phyloP scores from a whole-genome alignment of 1,284 basidiomycete genomes.

The Coniferiporia weirii region DNA sequence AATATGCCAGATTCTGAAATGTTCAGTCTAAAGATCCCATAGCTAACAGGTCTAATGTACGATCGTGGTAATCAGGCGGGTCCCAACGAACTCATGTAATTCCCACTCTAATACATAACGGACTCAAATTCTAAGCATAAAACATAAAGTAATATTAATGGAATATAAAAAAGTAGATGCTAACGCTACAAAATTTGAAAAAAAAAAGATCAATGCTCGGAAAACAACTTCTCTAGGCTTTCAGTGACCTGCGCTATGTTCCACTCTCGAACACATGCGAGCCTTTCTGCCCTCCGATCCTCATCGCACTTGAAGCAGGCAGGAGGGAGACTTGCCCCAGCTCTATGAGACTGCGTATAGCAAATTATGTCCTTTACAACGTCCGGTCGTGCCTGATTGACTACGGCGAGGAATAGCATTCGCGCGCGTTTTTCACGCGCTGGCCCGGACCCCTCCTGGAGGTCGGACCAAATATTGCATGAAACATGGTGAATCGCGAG shows the following conservation, averaged over 20 bases:
- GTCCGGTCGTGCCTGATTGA: constrained; percentile 43
- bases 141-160: background rate
- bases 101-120: too few species aligned
- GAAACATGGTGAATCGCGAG: constrained; percentile 82
- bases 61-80: too few species aligned
- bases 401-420: constrained; percentile 49
- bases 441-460: constrained; percentile 24
- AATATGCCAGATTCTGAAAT: too few species aligned
- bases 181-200: background rate
- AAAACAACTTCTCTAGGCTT: constrained; percentile 11
- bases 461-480: constrained; percentile 67
- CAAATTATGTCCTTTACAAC: constrained; percentile 47
- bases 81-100: too few species aligned
- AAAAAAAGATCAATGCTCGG: background rate
- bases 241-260: background rate
- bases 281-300: constrained; percentile 24
- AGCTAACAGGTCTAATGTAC: too few species aligned
- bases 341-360: constrained; percentile 40
- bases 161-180: background rate
- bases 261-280: constrained; percentile 13
- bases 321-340: constrained; percentile 33
- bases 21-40: too few species aligned
- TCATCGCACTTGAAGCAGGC: constrained; percentile 33
- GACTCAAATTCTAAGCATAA: background rate
- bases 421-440: constrained; percentile 37